phyloP scores from a whole-genome alignment of 495 filamentous ascomycete species.

The Xylaria venustula region DNA sequence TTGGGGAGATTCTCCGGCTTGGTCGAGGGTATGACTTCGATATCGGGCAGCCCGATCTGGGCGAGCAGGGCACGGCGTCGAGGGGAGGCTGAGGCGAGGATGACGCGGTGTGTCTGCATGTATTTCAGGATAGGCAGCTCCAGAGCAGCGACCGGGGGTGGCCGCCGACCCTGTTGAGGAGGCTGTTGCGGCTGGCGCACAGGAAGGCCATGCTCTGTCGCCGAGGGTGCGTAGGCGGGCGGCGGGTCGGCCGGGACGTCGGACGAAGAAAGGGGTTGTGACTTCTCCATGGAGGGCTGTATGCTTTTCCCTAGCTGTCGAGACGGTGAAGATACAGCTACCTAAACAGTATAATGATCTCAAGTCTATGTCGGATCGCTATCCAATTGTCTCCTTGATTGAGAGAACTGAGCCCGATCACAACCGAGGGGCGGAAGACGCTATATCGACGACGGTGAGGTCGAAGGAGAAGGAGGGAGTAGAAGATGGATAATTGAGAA shows the following conservation, averaged over 20 bases:
- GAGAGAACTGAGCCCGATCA: background rate
- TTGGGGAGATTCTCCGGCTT: conserved; percentile 83
- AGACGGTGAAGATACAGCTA: background rate
- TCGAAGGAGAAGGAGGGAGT: background rate
- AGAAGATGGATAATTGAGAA: background rate
- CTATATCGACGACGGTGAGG: background rate
- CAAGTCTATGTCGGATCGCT: background rate
- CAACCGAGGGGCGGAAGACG: background rate
- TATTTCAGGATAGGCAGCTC: conserved; percentile 71
- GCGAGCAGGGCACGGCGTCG: conserved; percentile 76
- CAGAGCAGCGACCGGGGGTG: conserved; percentile 69
- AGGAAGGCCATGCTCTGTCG: conserved; percentile 37
- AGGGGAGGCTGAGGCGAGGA: conserved; percentile 87
- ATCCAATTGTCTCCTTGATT: background rate
- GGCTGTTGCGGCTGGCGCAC: conserved; percentile 26
- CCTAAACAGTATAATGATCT: background rate
- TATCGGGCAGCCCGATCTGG: conserved; percentile 68
- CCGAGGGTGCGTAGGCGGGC: conserved; percentile 43
- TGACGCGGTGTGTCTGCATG: conserved; percentile 70
- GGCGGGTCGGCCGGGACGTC: conserved; percentile 39
- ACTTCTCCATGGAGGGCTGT: conserved; percentile 23
- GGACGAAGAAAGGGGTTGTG: conserved; percentile 21
- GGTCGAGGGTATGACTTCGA: conserved; percentile 79
- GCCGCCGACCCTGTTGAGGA: conserved; percentile 32
- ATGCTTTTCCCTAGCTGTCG: background rate